Evolutionary conservation across 805 yeast genomes (phyloP).

Genomic region (Kuraishia floccosa): DNA sequence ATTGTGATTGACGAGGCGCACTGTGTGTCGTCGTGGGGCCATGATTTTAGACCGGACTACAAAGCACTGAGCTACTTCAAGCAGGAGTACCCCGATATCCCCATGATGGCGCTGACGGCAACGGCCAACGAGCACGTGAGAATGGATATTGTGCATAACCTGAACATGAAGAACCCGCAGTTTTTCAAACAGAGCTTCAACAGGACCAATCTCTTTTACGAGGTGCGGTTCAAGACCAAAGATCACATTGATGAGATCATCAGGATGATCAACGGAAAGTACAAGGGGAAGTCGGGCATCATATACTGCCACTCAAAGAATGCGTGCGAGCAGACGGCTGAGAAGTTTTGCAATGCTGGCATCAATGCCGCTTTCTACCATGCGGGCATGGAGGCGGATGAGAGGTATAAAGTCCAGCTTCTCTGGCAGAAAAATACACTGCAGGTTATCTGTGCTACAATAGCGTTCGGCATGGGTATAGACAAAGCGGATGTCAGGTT

Average conservation of each 20-base stretch:
- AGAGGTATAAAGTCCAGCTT: conserved; percentile 58
- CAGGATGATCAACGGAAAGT: conserved; percentile 38
- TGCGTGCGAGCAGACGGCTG: conserved; percentile 76
- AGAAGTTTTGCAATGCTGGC: conserved; percentile 45
- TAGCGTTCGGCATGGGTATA: conserved; percentile 99
- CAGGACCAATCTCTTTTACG: conserved; percentile 74
- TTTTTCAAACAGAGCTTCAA: conserved; percentile 86
- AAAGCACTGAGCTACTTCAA: conserved; percentile 70
- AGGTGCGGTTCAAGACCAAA: conserved; percentile 56
- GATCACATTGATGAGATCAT: conserved; percentile 47
- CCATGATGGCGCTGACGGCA: conserved; percentile 94
- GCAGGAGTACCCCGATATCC: conserved; percentile 62
- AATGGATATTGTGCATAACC: conserved; percentile 73
- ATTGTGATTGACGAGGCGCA: conserved; percentile 96
- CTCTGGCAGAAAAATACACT: conserved; percentile 69
- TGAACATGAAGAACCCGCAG: conserved; percentile 49
- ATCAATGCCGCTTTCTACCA: conserved; percentile 72
- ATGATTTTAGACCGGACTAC: conserved; percentile 95
- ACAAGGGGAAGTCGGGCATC: conserved; percentile 62
- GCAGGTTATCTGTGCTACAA: conserved; percentile 88
- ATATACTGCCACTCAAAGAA: conserved; percentile 88
- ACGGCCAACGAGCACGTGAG: conserved; percentile 90
- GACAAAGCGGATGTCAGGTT: conserved; percentile 93
- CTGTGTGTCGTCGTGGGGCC: conserved; percentile 98
- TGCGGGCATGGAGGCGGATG: conserved; percentile 87